Evolutionary conservation across 2,329 filamentous ascomycete genomes (phyloP), one percentile per base, ranked within the genome.

Genomic region (Epichloe brachyelytri): DNA sequence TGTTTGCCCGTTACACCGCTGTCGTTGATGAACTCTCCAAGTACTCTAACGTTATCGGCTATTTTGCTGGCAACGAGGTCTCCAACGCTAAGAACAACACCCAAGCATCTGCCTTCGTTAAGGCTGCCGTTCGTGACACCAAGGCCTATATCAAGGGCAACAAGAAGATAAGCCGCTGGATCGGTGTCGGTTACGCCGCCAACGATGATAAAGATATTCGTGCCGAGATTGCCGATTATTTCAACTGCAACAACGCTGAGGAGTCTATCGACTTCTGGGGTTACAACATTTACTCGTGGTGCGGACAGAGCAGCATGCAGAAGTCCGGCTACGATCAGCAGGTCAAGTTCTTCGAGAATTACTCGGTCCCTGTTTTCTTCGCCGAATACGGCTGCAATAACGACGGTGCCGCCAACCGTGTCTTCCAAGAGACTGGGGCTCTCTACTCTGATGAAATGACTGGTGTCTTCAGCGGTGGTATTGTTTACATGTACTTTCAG

Each of bases 261-360:
- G 71, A 74, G 8, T 63, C 85, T 54, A 95, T 97, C 58, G 93
- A 98, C 71, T 97, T 94, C 77, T 98, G 90, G 87, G 93, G 93
- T 53, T 97, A 97, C 84, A 98, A 98, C 78, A 95, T 97, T 73
- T 98, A 98, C 79, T 95, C 90, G 49, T 98, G 93, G 93, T 98
- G 93, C 68, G 93, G 91, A 59, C 69, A 90, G 60, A 95, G 87
- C 63, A 80, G 75, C 62, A 93, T 85, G 73, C 64, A 75, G 37
- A 65, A 76, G 53, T 96, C 93, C 3, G 88, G 88, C 50, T 98
- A 90, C 71, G 76, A 84, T 57, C 77, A 82, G 51, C 86, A 91
- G 67, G 89, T 89, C 59, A 69, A 87, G 58, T 91, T 96, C 72
- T 98, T 96, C 74, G 68, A 75, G 53, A 80, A 84, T 65, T 98